Evolutionary conservation across 208 protist species (phyloP).

Genomic region (Kentomonas sorsogonicus): DNA sequence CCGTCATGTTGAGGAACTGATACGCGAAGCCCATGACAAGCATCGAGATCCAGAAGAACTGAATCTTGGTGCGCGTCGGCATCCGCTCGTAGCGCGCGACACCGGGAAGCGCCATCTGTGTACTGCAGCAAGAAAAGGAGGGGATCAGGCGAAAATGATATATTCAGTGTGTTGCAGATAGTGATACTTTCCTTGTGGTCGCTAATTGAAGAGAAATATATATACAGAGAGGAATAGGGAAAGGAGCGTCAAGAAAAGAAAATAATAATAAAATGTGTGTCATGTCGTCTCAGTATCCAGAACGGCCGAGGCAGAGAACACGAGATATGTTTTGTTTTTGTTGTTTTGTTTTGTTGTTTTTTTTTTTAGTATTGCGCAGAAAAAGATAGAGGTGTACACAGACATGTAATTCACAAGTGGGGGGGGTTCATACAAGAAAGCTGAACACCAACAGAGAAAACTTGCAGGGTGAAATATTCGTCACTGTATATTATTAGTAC

Average conservation of each 20-base stretch:
- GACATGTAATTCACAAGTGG: too few relatives aligned
- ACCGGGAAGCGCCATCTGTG: constrained; percentile 65
- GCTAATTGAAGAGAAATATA: background rate
- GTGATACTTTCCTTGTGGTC: too few relatives aligned
- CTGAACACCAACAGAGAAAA: too few relatives aligned
- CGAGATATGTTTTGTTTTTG: background rate
- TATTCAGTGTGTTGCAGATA: too few relatives aligned
- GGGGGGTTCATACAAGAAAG: too few relatives aligned
- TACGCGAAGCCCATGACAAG: constrained; percentile 73
- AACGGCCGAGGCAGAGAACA: too few relatives aligned
- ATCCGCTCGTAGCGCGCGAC: constrained; percentile 76
- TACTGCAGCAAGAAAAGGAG: background rate
- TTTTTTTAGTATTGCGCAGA: background rate
- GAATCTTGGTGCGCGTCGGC: constrained; percentile 66
- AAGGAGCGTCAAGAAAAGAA: background rate
- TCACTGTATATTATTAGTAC: too few relatives aligned
- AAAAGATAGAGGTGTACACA: too few relatives aligned
- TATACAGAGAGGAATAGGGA: background rate
- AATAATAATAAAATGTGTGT: background rate
- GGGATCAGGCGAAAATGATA: background rate
- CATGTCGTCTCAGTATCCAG: too few relatives aligned
- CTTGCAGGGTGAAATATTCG: too few relatives aligned
- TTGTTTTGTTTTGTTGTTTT: background rate
- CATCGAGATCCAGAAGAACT: constrained; percentile 77
- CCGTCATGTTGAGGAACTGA: constrained; percentile 71